These are phyloP conservation scores for Calycina herbarum DNA, from an alignment of 2,329 filamentous ascomycete species.

Conservation along the genomic window DNA sequence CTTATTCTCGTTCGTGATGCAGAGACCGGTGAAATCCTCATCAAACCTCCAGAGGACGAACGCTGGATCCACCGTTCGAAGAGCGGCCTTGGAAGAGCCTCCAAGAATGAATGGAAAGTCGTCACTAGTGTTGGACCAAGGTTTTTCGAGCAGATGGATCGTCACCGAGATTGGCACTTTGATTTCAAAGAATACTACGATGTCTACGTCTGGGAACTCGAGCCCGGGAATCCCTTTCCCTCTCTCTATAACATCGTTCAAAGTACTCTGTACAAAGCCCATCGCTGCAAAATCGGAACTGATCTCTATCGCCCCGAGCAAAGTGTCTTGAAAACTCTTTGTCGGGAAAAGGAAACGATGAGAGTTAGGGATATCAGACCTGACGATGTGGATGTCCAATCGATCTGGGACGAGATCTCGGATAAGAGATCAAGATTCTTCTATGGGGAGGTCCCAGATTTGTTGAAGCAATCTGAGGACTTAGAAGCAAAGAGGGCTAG, in stretches of 20 bases:
- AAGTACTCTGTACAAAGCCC: slow-evolving; percentile 41
- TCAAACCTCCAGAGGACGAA: slow-evolving; percentile 41
- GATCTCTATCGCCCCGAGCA: slow-evolving; percentile 39
- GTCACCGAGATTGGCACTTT: slow-evolving; percentile 40
- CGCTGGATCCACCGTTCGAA: slow-evolving; percentile 43
- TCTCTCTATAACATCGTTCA: slow-evolving; percentile 37
- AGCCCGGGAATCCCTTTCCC: slow-evolving; percentile 37
- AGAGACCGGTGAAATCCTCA: slow-evolving; percentile 41
- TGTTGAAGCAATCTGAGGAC: background rate
- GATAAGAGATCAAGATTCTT: slow-evolving; percentile 17
- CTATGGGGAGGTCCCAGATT: slow-evolving; percentile 12
- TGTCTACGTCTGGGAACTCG: slow-evolving; percentile 44
- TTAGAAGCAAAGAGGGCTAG: background rate
- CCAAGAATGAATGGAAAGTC: slow-evolving; percentile 41
- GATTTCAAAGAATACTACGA: slow-evolving; percentile 46
- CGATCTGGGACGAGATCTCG: slow-evolving; percentile 39
- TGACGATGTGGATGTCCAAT: slow-evolving; percentile 35
- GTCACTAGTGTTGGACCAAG: slow-evolving; percentile 38
- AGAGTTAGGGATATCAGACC: slow-evolving; percentile 41
- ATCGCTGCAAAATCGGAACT: slow-evolving; percentile 34
- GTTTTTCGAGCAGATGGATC: slow-evolving; percentile 45
- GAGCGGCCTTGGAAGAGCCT: slow-evolving; percentile 42
- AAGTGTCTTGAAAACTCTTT: slow-evolving; percentile 41
- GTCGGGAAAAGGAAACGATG: slow-evolving; percentile 37
- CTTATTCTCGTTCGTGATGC: slow-evolving; percentile 44